These are phyloP conservation scores for Hysterangium stoloniferum DNA, from an alignment of 768 basidiomycete genomes.

Conservation along the genomic window DNA sequence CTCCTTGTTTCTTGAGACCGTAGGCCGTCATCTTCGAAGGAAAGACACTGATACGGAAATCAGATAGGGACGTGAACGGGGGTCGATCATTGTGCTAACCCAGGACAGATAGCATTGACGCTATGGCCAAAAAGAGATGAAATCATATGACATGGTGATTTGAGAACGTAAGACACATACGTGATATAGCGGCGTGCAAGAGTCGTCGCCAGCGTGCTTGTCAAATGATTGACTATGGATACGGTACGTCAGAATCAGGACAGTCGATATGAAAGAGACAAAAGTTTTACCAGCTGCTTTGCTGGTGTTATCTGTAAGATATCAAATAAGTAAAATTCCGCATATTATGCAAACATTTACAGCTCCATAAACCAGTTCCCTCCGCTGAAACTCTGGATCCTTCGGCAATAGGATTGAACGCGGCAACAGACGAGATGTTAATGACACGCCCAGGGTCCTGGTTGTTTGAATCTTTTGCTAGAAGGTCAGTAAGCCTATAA, in stretches of 20 bases:
- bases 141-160: background rate
- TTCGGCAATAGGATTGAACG: slow-evolving; percentile 46
- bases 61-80: slow-evolving; percentile 3
- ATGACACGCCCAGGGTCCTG: slow-evolving; percentile 68
- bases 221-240: slow-evolving; percentile 66
- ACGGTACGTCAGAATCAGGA: background rate
- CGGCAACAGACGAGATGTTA: slow-evolving; percentile 71
- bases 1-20: slow-evolving; percentile 49
- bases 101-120: slow-evolving; percentile 79
- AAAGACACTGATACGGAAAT: slow-evolving; percentile 47
- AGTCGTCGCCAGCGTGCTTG: slow-evolving; percentile 60
- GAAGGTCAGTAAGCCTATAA: slow-evolving; percentile 45
- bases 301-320: slow-evolving; percentile 57
- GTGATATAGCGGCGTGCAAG: slow-evolving; percentile 54
- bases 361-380: slow-evolving; percentile 70
- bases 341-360: slow-evolving; percentile 36
- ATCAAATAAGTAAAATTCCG: background rate
- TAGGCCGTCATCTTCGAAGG: slow-evolving; percentile 82
- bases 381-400: slow-evolving; percentile 37
- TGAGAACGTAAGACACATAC: slow-evolving; percentile 31
- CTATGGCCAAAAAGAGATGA: slow-evolving; percentile 26
- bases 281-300: slow-evolving; percentile 60
- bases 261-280: background rate
- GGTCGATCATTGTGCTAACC: slow-evolving; percentile 34
- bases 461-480: slow-evolving; percentile 57